phyloP scores from a whole-genome alignment of 345 rosid genomes.

The Linum lewisii region DNA sequence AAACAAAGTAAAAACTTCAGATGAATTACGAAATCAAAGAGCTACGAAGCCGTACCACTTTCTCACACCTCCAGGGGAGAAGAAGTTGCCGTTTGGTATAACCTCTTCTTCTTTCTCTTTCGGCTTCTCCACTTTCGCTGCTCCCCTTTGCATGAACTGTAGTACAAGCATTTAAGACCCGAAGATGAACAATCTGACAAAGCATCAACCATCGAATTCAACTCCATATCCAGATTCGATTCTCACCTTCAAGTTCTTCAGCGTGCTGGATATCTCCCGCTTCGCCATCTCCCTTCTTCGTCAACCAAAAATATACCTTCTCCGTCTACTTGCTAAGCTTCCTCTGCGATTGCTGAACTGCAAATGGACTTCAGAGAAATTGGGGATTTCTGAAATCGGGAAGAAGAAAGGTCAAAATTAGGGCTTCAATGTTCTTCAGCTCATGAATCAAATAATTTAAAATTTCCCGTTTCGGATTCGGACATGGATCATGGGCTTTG shows the following conservation, averaged over 20 bases:
- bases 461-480: too few species aligned
- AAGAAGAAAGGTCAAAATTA: not conserved
- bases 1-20: not conserved
- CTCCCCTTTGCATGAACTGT: slow-evolving; percentile 89
- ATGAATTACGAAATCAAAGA: not conserved
- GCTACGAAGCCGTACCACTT: slow-evolving; percentile 43
- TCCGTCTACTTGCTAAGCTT: not conserved
- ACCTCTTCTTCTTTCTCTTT: slow-evolving; percentile 41
- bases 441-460: too few species aligned
- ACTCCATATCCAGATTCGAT: slow-evolving; percentile 16
- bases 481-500: too few species aligned
- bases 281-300: slow-evolving; percentile 43
- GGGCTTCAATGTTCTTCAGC: not conserved
- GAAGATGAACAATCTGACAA: not conserved
- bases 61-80: slow-evolving; percentile 29
- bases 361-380: not conserved
- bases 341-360: not conserved
- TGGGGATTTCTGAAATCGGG: not conserved
- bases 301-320: not conserved
- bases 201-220: slow-evolving; percentile 9
- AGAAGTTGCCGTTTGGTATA: slow-evolving; percentile 40
- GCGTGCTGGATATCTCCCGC: slow-evolving; percentile 78
- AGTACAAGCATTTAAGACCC: not conserved
- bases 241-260: slow-evolving; percentile 73
- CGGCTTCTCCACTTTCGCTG: slow-evolving; percentile 46